These are phyloP conservation scores for Leptomonas seymouri DNA, from an alignment of 208 protist species.

Conservation along the genomic window DNA sequence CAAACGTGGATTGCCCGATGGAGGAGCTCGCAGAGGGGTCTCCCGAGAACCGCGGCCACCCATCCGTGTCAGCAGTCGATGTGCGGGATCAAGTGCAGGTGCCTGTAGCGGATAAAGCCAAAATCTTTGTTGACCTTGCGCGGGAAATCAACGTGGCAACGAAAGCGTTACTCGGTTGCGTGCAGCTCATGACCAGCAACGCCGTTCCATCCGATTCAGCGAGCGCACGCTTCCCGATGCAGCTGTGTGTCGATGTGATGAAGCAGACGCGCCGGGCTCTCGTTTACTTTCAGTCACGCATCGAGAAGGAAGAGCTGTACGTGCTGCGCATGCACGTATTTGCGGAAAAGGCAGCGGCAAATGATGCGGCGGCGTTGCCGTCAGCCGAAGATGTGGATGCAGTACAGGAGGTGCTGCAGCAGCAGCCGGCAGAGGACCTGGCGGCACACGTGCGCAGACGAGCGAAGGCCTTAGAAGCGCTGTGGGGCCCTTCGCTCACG, in stretches of 20 bases:
- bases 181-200: slow-evolving; percentile 52
- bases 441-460: slow-evolving; percentile 30
- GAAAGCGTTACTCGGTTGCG: slow-evolving; percentile 51
- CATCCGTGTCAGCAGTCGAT: neutral
- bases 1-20: neutral
- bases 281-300: slow-evolving; percentile 45
- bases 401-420: slow-evolving; percentile 12
- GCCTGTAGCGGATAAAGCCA: neutral
- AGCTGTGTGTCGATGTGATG: slow-evolving; percentile 73
- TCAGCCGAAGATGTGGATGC: slow-evolving; percentile 11
- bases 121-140: slow-evolving; percentile 46
- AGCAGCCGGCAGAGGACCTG: slow-evolving; percentile 22
- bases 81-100: neutral
- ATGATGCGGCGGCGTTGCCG: neutral
- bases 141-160: slow-evolving; percentile 61
- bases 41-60: neutral
- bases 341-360: neutral
- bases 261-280: slow-evolving; percentile 66
- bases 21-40: neutral
- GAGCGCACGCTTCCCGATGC: slow-evolving; percentile 64
- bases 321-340: slow-evolving; percentile 17
- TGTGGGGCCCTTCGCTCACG: slow-evolving; percentile 65
- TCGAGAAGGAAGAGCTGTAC: slow-evolving; percentile 41
- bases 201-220: slow-evolving; percentile 47
- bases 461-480: slow-evolving; percentile 33